Percentiles rank a stretch among this genome's conserved stretches.
Conservation (phyloP, 2,329 filamentous ascomycete genomes). For the Coniochaeta pulveracea region DNA sequence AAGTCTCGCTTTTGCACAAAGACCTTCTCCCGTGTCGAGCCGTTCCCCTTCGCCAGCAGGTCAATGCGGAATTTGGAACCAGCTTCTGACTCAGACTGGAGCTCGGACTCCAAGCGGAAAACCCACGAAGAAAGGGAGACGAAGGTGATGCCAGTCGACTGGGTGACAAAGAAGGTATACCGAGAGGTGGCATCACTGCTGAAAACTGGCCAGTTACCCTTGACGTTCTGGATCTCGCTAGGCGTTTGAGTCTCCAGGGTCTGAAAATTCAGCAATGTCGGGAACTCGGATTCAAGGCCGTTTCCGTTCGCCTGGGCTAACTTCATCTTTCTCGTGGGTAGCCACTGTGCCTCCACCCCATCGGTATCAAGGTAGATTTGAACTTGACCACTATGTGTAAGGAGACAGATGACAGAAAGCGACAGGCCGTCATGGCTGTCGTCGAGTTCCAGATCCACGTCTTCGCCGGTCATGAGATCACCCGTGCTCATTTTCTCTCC, state of each 20-base stretch:
- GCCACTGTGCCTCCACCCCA: slow-evolving; percentile 55
- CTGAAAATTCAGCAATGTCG: slow-evolving; percentile 48
- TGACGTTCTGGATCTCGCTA: slow-evolving; percentile 39
- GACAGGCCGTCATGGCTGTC: slow-evolving; percentile 50
- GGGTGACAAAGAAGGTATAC: slow-evolving; percentile 52
- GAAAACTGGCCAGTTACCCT: slow-evolving; percentile 47
- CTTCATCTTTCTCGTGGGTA: slow-evolving; percentile 43
- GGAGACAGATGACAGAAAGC: slow-evolving; percentile 45
- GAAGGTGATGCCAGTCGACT: slow-evolving; percentile 47
- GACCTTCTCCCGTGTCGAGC: slow-evolving; percentile 42
- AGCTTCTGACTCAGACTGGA: slow-evolving; percentile 41
- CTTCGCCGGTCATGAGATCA: slow-evolving; percentile 52
- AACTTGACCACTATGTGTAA: slow-evolving; percentile 49
- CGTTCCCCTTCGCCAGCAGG: slow-evolving; percentile 46
- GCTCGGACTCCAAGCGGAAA: slow-evolving; percentile 50
- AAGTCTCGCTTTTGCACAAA: slow-evolving; percentile 40
- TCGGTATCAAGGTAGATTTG: slow-evolving; percentile 51
- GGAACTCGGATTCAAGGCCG: slow-evolving; percentile 24
- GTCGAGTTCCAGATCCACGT: slow-evolving; percentile 47
- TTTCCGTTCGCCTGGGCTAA: slow-evolving; percentile 25
- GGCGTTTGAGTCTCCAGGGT: slow-evolving; percentile 47
- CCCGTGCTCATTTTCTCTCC: slow-evolving; percentile 49
- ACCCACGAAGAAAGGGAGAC: slow-evolving; percentile 52
- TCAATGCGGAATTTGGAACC: slow-evolving; percentile 52
- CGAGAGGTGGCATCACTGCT: slow-evolving; percentile 49